These are phyloP conservation scores for Yamadazyma siamensis DNA, from an alignment of 1,139 yeast genomes.

Conservation along the genomic window DNA sequence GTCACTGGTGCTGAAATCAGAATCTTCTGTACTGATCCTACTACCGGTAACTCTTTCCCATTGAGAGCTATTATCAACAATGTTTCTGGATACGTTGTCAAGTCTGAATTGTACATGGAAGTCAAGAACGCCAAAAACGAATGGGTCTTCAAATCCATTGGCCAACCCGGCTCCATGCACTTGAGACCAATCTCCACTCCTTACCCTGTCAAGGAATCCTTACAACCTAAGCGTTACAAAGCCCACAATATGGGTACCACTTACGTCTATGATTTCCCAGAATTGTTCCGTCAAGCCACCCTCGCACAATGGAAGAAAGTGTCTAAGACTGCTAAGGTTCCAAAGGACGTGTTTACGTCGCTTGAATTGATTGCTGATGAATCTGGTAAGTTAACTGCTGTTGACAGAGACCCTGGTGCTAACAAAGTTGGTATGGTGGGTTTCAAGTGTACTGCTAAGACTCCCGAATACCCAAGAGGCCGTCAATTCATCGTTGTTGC, in stretches of 20 bases:
- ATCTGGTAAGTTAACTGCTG: constrained; percentile 78
- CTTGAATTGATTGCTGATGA: constrained; percentile 82
- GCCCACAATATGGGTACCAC: constrained; percentile 99
- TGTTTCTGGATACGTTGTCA: constrained; percentile 95
- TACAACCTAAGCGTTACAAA: constrained; percentile 97
- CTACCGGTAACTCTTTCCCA: constrained; percentile 87
- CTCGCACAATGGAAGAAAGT: constrained; percentile 77
- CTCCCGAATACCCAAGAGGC: constrained; percentile 96
- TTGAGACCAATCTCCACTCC: constrained; percentile 93
- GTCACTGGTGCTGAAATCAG: constrained; percentile 97
- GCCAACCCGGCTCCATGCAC: constrained; percentile 95
- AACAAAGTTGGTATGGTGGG: constrained; percentile 98
- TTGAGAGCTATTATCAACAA: constrained; percentile 94
- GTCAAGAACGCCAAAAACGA: constrained; percentile 88
- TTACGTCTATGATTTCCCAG: constrained; percentile 98
- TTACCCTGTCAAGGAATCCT: constrained; percentile 94
- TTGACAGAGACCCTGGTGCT: constrained; percentile 93
- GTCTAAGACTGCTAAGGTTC: constrained; percentile 56
- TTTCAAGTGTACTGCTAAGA: constrained; percentile 83
- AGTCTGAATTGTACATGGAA: constrained; percentile 91
- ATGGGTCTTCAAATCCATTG: constrained; percentile 95
- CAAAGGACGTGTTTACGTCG: constrained; percentile 75
- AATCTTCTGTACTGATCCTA: constrained; percentile 88
- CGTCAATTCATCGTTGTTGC: constrained; percentile 92
- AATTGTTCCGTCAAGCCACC: constrained; percentile 91